Evolutionary conservation across 2,329 filamentous ascomycete species (phyloP), one percentile per base, ranked within the genome.

Genomic region (Ceratocystis papillata): DNA sequence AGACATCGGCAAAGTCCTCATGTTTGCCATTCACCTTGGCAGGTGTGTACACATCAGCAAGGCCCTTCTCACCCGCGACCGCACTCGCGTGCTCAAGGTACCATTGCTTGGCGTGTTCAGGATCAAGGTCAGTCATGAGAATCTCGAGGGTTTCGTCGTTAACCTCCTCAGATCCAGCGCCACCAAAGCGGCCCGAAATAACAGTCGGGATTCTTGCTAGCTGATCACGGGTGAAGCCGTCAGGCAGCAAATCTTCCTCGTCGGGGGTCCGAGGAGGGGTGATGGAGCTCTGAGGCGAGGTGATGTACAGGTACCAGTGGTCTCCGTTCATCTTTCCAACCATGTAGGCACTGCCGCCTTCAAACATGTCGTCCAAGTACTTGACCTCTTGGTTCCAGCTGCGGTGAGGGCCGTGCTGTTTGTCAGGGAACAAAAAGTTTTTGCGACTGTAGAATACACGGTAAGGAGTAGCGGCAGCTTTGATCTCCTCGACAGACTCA

Each of bases 281-380:
- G 70, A 95, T 80, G 65, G 83, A 79, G 61, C 84, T 87, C 74
- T 88, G 87, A 20, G 94, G 93, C 63, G 90, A 90, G 12, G 94
- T 97, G 72, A 97, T 87, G 78, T 99, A 99, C 66, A 99, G 80
- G 75, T 97, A 97, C 94, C 94, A 99, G 73, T 99, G 94, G 76
- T 99, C 94, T 67, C 94, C 93, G 72, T 99, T 99, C 93, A 97
- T 97, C 79, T 96, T 97, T 73, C 94, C 94, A 70, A 99, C 95
- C 92, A 97, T 96, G 77, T 99, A 99, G 63, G 94, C 94, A 76
- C 93, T 97, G 65, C 94, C 94, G 66, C 89, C 87, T 69, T 88
- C 81, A 74, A 99, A 96, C 76, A 92, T 89, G 74, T 89, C 87
- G 77, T 99, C 94, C 69, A 99, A 82, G 72, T 87, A 96, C 72